A percentile compares a stretch with the other conserved stretches of the same genome.
These are phyloP conservation scores for Fusarium papillatum DNA, from an alignment of 2,329 filamentous ascomycete genomes.

Conservation along the genomic window DNA sequence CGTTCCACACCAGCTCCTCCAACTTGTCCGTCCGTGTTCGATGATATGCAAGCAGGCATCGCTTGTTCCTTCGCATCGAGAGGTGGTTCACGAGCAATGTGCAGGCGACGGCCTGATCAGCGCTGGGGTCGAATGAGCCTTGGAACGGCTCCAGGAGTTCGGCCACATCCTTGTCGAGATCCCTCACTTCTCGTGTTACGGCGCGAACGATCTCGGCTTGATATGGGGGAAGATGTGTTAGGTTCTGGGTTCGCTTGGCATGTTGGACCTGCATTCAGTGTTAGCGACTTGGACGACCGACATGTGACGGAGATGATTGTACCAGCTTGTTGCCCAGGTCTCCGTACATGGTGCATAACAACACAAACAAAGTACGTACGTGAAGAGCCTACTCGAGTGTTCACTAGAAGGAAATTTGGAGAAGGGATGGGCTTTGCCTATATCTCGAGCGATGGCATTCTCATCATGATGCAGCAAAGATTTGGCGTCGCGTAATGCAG, in stretches of 20 bases:
- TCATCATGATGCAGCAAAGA: conserved; percentile 16
- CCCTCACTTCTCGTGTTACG: conserved; percentile 91
- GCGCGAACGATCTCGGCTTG: conserved; percentile 91
- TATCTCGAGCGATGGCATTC: conserved; percentile 15
- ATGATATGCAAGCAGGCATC: conserved; percentile 95
- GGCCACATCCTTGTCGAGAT: conserved; percentile 88
- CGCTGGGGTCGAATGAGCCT: conserved; percentile 86
- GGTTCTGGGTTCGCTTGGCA: conserved; percentile 92
- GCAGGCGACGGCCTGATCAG: conserved; percentile 87
- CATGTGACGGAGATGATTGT: conserved; percentile 28
- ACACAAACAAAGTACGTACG: conserved; percentile 5
- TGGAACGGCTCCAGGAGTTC: conserved; percentile 86
- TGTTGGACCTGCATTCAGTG: conserved; percentile 80
- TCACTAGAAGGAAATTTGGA: neutral
- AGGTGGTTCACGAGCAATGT: conserved; percentile 94
- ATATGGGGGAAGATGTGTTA: conserved; percentile 90
- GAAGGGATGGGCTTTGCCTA: conserved; percentile 1
- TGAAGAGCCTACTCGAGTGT: neutral
- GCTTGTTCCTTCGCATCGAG: conserved; percentile 95
- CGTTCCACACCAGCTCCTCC: conserved; percentile 94
- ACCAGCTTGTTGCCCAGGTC: conserved; percentile 90
- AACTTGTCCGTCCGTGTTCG: conserved; percentile 90
- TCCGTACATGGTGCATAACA: conserved; percentile 77
- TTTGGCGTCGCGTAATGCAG: conserved; percentile 29
- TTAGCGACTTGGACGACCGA: conserved; percentile 3